Evolutionary conservation across 2,329 filamentous ascomycete genomes (phyloP).

Genomic region (Fusarium stilboides): DNA sequence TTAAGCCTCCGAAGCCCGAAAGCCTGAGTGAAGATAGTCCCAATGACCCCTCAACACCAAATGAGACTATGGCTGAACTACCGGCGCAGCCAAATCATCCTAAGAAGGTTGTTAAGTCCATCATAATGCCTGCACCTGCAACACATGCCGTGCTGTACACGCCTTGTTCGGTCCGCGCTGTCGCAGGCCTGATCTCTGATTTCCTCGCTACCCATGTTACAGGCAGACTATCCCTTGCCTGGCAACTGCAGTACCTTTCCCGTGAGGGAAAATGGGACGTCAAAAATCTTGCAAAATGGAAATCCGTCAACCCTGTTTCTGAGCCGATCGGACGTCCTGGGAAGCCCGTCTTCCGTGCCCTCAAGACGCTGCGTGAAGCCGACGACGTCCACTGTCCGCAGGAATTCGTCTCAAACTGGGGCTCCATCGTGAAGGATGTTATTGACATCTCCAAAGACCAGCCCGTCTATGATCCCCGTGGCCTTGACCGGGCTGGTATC

Average conservation of each 20-base stretch:
- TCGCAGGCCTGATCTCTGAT: constrained; percentile 86
- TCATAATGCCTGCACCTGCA: constrained; percentile 81
- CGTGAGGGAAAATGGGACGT: constrained; percentile 98
- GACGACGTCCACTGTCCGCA: constrained; percentile 86
- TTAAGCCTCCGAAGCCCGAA: constrained; percentile 41
- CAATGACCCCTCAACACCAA: constrained; percentile 64
- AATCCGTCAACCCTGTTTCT: constrained; percentile 83
- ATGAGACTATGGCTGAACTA: constrained; percentile 59
- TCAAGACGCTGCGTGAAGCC: constrained; percentile 94
- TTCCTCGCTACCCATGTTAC: constrained; percentile 85
- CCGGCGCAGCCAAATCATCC: constrained; percentile 66
- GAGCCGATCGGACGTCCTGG: constrained; percentile 73
- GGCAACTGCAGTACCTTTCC: constrained; percentile 91
- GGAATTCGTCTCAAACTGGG: constrained; percentile 79
- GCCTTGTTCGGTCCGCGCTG: constrained; percentile 79
- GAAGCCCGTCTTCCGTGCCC: constrained; percentile 81
- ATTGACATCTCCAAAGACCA: constrained; percentile 93
- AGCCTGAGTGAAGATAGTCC: constrained; percentile 55
- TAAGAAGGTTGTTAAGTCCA: constrained; percentile 73
- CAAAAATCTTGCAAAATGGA: constrained; percentile 95
- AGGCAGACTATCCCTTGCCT: constrained; percentile 83
- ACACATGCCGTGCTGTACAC: constrained; percentile 89
- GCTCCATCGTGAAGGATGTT: constrained; percentile 77
- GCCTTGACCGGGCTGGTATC: constrained; percentile 76
- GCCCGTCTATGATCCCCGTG: constrained; percentile 87